A percentile compares a stretch with the other conserved stretches of the same genome.
Evolutionary conservation across 1,284 basidiomycete genomes (phyloP).

Genomic region (Amylostereum chailletii): DNA sequence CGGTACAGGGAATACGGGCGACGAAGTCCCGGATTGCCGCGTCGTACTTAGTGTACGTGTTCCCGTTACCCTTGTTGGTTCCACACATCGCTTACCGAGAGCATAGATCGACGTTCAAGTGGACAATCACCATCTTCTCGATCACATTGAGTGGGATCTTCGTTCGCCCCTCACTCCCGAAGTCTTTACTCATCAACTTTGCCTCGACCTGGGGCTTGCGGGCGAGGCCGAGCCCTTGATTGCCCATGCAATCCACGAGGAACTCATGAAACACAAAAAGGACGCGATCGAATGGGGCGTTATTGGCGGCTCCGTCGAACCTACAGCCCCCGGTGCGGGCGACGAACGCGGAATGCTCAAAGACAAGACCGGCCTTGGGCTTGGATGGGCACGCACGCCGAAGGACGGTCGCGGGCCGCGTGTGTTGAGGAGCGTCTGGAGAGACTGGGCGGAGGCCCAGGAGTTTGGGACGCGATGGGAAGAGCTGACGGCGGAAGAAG

Average conservation of each 20-base stretch:
- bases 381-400: slow-evolving; percentile 61
- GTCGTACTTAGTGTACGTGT: slow-evolving; percentile 80
- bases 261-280: slow-evolving; percentile 89
- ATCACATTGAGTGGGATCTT: slow-evolving; percentile 98
- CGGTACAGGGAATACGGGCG: slow-evolving; percentile 29
- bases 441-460: slow-evolving; percentile 90
- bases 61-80: not conserved
- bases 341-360: slow-evolving; percentile 21
- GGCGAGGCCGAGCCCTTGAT: slow-evolving; percentile 87
- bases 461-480: slow-evolving; percentile 90
- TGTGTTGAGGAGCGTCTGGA: slow-evolving; percentile 83
- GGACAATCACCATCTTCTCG: slow-evolving; percentile 81
- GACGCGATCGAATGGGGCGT: slow-evolving; percentile 92
- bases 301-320: slow-evolving; percentile 45
- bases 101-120: slow-evolving; percentile 95
- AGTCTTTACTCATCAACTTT: slow-evolving; percentile 75
- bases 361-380: slow-evolving; percentile 56
- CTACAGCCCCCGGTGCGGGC: slow-evolving; percentile 17
- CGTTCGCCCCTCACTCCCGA: slow-evolving; percentile 89
- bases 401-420: slow-evolving; percentile 73
- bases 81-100: not conserved
- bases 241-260: slow-evolving; percentile 90
- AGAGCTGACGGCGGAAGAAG: slow-evolving; percentile 81
- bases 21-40: slow-evolving; percentile 75
- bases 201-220: slow-evolving; percentile 79